Evolutionary conservation across 2,329 filamentous ascomycete species (phyloP), one percentile per base, ranked within the genome.

Genomic region (Penicillium sp.): DNA sequence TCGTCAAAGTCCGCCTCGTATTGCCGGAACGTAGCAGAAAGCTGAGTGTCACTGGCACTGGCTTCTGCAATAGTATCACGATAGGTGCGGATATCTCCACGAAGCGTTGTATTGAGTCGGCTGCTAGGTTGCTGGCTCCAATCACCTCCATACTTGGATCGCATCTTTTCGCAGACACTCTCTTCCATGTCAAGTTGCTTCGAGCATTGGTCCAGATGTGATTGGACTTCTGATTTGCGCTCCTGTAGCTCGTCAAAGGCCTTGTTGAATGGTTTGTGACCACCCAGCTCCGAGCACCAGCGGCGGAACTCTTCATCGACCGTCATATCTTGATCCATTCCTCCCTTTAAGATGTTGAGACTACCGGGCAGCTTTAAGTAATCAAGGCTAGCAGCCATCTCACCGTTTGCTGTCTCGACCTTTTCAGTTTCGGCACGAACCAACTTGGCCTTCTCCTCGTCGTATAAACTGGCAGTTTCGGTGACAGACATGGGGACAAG

Each of bases 51-150:
- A 65, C 91, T 99, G 44, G 85, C 86, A 45, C 85, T 84, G 3
- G 94, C 94, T 69, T 97, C 92, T 50, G 95, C 90, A 44, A 97
- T 79, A 0, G 94, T 94, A 51, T 92, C 88, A 27, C 87, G 84
- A 67, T 97, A 96, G 64, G 88, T 92, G 55, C 88, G 82, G 47
- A 97, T 88, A 67, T 99, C 94, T 52, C 85, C 87, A 49, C 92
- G 83, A 44, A 99, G 75, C 0, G 92, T 97, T 4, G 89, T 86
- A 1, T 92, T 99, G 36, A 99, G 80, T 50, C 90, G 82, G 28
- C 89, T 90, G 68, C 92, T 97, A 10, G 94, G 94, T 66, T 99
- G 94, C 65, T 99, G 94, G 16, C 90, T 96, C 94, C 94, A 99
- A 48, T 97, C 92, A 25, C 81, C 82, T 49, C 92, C 92, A 69